A percentile compares a stretch with the other conserved stretches of the same genome.
These are phyloP conservation scores for Chamaenerion angustifolium DNA, from an alignment of 345 rosid genomes.

Conservation along the genomic window DNA sequence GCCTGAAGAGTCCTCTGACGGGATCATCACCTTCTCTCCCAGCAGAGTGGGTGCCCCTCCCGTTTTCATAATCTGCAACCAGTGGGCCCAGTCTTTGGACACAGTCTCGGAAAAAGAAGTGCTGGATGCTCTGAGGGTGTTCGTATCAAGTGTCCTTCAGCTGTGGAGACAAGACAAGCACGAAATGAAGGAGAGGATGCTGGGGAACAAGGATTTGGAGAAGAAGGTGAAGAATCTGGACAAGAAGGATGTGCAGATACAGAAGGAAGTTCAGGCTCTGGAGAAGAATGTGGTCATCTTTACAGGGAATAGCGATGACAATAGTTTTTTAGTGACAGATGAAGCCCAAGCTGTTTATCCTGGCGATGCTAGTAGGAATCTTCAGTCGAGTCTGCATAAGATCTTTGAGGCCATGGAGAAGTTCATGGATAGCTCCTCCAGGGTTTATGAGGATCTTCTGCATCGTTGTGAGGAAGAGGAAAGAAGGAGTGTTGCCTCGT, in stretches of 20 bases:
- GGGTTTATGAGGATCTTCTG: constrained; percentile 14
- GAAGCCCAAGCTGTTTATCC: constrained; percentile 2
- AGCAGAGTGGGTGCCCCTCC: constrained; percentile 33
- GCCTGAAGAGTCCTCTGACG: constrained; percentile 31
- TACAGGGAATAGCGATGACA: not conserved
- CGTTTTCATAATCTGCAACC: constrained; percentile 17
- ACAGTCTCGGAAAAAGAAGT: constrained; percentile 18
- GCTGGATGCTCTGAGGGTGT: constrained; percentile 3
- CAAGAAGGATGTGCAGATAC: constrained; percentile 20
- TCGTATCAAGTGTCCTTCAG: constrained; percentile 4
- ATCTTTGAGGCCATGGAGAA: constrained; percentile 23
- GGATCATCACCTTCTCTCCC: constrained; percentile 18
- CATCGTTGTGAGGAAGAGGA: constrained; percentile 1
- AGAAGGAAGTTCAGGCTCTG: constrained; percentile 8
- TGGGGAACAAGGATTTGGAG: constrained; percentile 19
- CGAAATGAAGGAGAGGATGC: constrained; percentile 10
- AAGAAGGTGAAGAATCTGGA: constrained; percentile 18
- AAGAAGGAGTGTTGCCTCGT: not conserved
- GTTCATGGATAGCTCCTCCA: constrained; percentile 12
- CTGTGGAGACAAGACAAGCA: constrained; percentile 7
- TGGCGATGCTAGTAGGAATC: constrained; percentile 6
- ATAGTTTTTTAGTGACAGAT: not conserved
- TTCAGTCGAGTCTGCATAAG: constrained; percentile 13
- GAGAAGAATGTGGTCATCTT: constrained; percentile 9
- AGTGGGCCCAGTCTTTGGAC: constrained; percentile 18